Base-by-base conservation (phyloP, 2,329 filamentous ascomycete species). In the Byssochlamys sp. region DNA sequence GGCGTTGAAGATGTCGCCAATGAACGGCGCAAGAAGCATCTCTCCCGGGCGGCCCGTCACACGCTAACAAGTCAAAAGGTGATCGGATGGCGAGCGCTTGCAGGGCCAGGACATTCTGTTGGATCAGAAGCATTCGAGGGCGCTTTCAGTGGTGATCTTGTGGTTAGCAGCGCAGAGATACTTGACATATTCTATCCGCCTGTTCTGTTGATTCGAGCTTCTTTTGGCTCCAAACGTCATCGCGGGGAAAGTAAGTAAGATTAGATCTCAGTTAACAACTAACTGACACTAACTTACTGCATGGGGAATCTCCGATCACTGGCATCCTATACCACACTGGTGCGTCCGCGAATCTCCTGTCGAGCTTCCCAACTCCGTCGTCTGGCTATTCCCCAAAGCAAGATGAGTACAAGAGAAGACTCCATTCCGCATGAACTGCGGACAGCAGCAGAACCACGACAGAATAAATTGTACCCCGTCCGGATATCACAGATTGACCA, bases 391-490 rank as follows among this genome's bases (percentile, higher is more conserved):
- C 11, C 52, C 14, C 29, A 9, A 28, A 19, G 29, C 28, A 53
- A 56, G 54, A 73, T 72, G 69, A 70, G 60, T 56, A 59, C 61
- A 33, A 66, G 65, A 48, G 72, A 73, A 60, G 67, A 70, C 54
- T 74, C 70, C 1, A 66, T 75, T 52, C 75, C 76, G 24, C 89
- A 94, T 67, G 77, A 87, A 59, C 82, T 90, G 63, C 82, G 89
- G 55, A 95, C 90, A 10, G 86, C 87, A 2, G 73, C 80, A 45
- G 87, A 94, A 68, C 88, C 87, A 49, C 84, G 90, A 58, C 83
- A 88, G 58, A 75, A 81, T 59, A 82, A 81, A 14, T 73, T 91
- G 5, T 81, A 89, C 68, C 73, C 74, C 2, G 86, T 90, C 14
- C 80, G 76, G 2, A 67, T 95, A 9, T 76, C 77, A 50, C 73